Base-by-base conservation (phyloP, 2,329 filamentous ascomycete species). In the Diplodia scrobiculata region DNA sequence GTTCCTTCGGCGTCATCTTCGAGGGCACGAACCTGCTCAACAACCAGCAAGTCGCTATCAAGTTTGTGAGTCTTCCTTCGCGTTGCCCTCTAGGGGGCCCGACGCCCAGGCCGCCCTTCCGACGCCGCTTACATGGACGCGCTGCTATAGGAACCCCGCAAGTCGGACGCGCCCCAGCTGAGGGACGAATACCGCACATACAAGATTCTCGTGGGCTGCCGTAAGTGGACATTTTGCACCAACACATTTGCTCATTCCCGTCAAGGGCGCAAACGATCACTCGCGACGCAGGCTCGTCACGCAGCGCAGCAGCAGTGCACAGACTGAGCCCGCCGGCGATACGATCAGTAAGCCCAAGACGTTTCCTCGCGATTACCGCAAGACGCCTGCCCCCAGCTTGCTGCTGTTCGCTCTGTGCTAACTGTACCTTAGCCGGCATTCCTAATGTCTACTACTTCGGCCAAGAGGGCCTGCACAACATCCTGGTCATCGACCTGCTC, bases 371-470 rank as follows among this genome's bases (percentile, higher is more conserved):
- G 27, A n/a, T 25, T 25, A 47, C 38, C n/a, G 51, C 63, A 65
- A 65, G 63, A 29, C 21, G 38, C 63, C 51, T 54, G 36, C 14
- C 29, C 25, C 25, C 52, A 6, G 5, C 19, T 41, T 36, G 32
- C 36, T 10, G 25, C 19, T 47, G 27, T 29, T 62, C 51, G 34
- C 58, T 36, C 29, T 60, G 19, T 69, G 79, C 83, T 71, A 84
- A 72, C 7, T 41, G 19, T 66, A 32, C 62, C 51, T 32, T 77
- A 98, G 94, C 94, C 74, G 95, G 95, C 74, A 98, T 99, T 72
- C 95, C 95, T 74, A 98, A 98, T 86, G 95, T 99, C 75, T 98
- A 98, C 83, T 99, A 98, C 82, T 99, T 98, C 73, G 95, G 95
- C 69, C 95, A 99, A 78, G 94, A 98, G 80, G 95, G 94, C 73